Conservation (phyloP, 2,329 filamentous ascomycete species). For the Blastomyces gilchristii region DNA sequence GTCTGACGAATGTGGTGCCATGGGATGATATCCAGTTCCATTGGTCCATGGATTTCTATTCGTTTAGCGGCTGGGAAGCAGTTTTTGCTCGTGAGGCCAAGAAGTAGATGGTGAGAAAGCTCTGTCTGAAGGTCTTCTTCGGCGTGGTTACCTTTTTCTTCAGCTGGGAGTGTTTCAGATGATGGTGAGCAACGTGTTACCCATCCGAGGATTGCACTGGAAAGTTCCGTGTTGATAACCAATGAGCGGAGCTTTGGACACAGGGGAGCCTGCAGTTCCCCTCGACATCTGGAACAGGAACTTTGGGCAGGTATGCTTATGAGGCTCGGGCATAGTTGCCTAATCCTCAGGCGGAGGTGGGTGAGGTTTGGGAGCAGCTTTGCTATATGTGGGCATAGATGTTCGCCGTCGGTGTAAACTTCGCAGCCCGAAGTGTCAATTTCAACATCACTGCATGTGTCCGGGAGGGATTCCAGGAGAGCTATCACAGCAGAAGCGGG, state of each 20-base stretch:
- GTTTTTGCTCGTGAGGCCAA: neutral
- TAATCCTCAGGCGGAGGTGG: constrained; percentile 11
- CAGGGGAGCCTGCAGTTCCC: neutral
- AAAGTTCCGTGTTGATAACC: constrained; percentile 12
- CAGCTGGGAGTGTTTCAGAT: neutral
- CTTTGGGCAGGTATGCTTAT: constrained; percentile 1
- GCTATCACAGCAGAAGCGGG: neutral
- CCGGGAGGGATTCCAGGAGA: constrained; percentile 10
- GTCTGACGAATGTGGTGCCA: neutral
- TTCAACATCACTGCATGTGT: constrained; percentile 10
- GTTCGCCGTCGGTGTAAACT: constrained; percentile 4
- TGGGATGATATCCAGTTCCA: neutral
- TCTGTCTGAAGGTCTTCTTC: constrained; percentile 6
- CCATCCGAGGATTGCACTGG: neutral
- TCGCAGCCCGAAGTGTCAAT: constrained; percentile 14
- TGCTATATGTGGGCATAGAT: constrained; percentile 11
- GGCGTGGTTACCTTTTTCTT: neutral
- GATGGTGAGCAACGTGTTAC: neutral
- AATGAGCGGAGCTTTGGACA: constrained; percentile 11
- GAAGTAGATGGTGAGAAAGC: constrained; percentile 2
- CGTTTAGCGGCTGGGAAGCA: constrained; percentile 3
- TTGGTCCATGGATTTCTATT: neutral
- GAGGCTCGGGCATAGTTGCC: constrained; percentile 7
- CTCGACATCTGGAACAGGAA: neutral
- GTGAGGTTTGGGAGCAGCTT: constrained; percentile 6